Percentiles rank a stretch among this genome's conserved stretches.
These are phyloP conservation scores for Adansonia gregorii DNA, from an alignment of 441 rosid genomes.

Conservation along the genomic window DNA sequence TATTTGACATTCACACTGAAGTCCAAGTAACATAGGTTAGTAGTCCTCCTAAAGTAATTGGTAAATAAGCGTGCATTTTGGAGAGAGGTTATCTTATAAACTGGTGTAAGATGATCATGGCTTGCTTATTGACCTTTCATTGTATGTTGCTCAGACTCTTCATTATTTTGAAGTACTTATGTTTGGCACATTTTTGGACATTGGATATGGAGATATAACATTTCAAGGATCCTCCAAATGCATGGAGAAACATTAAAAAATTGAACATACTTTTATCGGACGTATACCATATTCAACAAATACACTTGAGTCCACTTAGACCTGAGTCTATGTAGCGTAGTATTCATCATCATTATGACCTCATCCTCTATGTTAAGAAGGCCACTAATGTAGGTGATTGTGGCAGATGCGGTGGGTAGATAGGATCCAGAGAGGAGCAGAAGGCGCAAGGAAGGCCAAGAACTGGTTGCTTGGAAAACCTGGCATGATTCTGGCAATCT, in stretches of 20 bases:
- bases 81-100: background rate
- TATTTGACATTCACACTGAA: background rate
- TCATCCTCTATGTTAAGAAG: background rate
- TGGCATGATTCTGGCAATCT: slow-evolving; percentile 78
- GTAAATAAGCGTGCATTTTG: background rate
- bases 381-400: background rate
- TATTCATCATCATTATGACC: background rate
- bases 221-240: too few species aligned
- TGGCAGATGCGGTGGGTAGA: slow-evolving; percentile 94
- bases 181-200: too few species aligned
- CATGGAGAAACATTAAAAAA: too few species aligned
- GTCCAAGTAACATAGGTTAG: background rate
- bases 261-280: too few species aligned
- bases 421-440: slow-evolving; percentile 77
- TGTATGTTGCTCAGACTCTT: too few species aligned
- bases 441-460: slow-evolving; percentile 76
- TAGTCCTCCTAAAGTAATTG: background rate
- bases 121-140: background rate
- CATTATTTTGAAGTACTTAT: too few species aligned
- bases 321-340: too few species aligned
- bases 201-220: too few species aligned
- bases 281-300: too few species aligned
- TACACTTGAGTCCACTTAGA: too few species aligned
- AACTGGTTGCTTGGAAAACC: slow-evolving; percentile 86
- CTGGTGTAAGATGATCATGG: background rate